Percentiles rank a stretch among this genome's conserved stretches.
Evolutionary conservation across 2,329 filamentous ascomycete species (phyloP).

Genomic region (Thielaviopsis euricoi): DNA sequence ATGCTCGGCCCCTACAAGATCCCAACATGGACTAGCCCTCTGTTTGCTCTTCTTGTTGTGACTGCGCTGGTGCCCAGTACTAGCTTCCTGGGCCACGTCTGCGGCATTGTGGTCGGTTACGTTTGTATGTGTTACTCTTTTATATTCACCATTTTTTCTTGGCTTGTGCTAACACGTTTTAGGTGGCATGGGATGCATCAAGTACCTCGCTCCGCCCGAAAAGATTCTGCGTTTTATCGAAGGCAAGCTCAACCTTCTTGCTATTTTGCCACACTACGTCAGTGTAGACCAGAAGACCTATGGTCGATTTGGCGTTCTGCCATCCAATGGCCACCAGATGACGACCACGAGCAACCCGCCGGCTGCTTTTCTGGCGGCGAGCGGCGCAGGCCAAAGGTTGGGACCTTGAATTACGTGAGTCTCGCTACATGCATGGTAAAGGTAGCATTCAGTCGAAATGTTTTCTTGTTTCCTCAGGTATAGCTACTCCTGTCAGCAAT

Average conservation of each 20-base stretch:
- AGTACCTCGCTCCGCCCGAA: slow-evolving; percentile 78
- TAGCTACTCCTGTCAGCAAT: background rate
- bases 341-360: slow-evolving; percentile 23
- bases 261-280: slow-evolving; percentile 75
- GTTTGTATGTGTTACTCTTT: slow-evolving; percentile 42
- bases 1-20: slow-evolving; percentile 47
- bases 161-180: background rate
- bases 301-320: slow-evolving; percentile 78
- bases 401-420: slow-evolving; percentile 37
- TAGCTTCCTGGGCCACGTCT: slow-evolving; percentile 74
- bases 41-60: slow-evolving; percentile 60
- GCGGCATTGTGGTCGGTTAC: slow-evolving; percentile 72
- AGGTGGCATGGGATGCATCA: slow-evolving; percentile 79
- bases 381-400: slow-evolving; percentile 43
- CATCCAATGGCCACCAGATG: slow-evolving; percentile 30
- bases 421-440: background rate
- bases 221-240: slow-evolving; percentile 79
- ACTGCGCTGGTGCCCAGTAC: slow-evolving; percentile 64
- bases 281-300: slow-evolving; percentile 94
- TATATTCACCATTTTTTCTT: background rate
- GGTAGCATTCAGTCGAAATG: too few relatives aligned
- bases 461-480: background rate
- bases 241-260: slow-evolving; percentile 69
- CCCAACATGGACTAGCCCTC: slow-evolving; percentile 80
- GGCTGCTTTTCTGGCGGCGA: slow-evolving; percentile 41